Conservation (phyloP, 768 basidiomycete species). For the Russula compacta region DNA sequence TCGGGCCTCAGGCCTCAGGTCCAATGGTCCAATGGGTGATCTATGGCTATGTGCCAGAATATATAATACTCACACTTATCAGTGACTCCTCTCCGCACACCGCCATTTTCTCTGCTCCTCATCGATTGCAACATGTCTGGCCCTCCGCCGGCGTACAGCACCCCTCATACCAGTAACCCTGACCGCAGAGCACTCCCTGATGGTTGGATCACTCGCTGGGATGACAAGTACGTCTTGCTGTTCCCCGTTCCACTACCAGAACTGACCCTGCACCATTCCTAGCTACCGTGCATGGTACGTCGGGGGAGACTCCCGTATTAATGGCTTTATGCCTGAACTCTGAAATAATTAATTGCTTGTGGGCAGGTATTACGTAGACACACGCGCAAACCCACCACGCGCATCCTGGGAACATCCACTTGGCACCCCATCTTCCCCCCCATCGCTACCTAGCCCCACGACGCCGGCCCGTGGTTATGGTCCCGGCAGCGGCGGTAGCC, state of each 20-base stretch:
- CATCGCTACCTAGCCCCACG: constrained; percentile 34
- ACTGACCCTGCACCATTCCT: constrained; percentile 20
- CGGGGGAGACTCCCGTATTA: background rate
- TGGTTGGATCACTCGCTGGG: constrained; percentile 64
- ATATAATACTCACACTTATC: constrained; percentile 18
- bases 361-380: constrained; percentile 72
- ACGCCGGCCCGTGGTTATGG: constrained; percentile 31
- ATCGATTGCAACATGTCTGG: constrained; percentile 38
- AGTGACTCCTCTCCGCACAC: constrained; percentile 3
- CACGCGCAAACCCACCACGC: constrained; percentile 47
- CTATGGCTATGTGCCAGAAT: constrained; percentile 9
- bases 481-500: background rate
- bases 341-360: background rate
- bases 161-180: constrained; percentile 30
- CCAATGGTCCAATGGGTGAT: constrained; percentile 11
- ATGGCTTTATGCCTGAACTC: background rate
- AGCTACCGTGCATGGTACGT: constrained; percentile 62
- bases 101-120: constrained; percentile 15
- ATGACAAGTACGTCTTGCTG: constrained; percentile 46
- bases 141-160: constrained; percentile 25
- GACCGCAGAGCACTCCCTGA: constrained; percentile 53
- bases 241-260: constrained; percentile 21
- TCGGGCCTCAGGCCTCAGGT: background rate
- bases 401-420: constrained; percentile 65
- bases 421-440: constrained; percentile 38